Base-by-base conservation (phyloP, 805 yeast genomes). In the Torulaspora franciscae region DNA sequence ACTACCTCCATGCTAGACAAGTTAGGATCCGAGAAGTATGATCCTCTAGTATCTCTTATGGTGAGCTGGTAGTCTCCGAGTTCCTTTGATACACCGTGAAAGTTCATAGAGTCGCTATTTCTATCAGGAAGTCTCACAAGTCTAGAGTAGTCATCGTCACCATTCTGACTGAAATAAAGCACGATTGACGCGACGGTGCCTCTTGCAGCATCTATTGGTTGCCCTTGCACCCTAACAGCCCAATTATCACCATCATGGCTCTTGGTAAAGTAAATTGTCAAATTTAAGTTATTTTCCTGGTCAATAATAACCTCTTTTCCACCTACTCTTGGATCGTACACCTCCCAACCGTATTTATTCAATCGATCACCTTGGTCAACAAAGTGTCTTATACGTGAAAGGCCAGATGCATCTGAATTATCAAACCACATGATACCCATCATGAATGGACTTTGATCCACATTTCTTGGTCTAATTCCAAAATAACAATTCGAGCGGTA, bases 381-480 rank as follows among this genome's bases (percentile, higher is more conserved):
- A 43, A 76, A 73, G 63, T 89, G 96, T 54, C 96, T 78, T 19
- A 83, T 64, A 17, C 71, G 67, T 4, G 71, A 66, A 9, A 86
- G 55, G 1, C 83, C 83, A 4, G 67, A 64, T 47, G 75, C 71
- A 24, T 70, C 66, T 48, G 85, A 83, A 4, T 77, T 74, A 57
- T 81, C 81, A 68, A 79, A 86, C 98, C 98, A 91, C 80, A 91
- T 78, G 22, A 90, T 68, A 0, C 98, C 98, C 10, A 87, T 69
- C 46, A 83, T 59, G 41, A 93, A 71, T 1, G 96, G 96, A 3
- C 85, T 57, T 4, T 56, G 54, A 26, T 59, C 50, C 3, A 64
- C 48, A 46, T 56, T 49, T 38, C 91, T 71, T 2, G 98, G 96
- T 37, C 90, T 73, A 37, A 93, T 68, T 1, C 98, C 98, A 48